These are phyloP conservation scores for Annulohypoxylon truncatum DNA, from an alignment of 2,329 filamentous ascomycete species.

Conservation along the genomic window DNA sequence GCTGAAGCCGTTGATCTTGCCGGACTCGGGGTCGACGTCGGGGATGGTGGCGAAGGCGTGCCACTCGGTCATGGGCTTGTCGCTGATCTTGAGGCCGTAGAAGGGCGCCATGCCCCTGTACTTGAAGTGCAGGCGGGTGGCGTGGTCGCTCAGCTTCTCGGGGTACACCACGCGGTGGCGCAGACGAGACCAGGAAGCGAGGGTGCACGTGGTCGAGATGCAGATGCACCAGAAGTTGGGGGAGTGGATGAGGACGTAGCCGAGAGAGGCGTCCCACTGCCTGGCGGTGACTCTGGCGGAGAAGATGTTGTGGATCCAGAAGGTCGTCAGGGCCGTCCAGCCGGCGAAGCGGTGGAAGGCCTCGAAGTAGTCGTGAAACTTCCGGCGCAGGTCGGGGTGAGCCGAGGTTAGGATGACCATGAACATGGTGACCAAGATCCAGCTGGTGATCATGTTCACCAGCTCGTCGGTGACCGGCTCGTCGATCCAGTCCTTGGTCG, in stretches of 20 bases:
- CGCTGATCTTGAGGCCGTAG: slow-evolving; percentile 70
- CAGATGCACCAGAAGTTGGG: slow-evolving; percentile 76
- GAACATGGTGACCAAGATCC: slow-evolving; percentile 64
- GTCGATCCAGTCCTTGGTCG: slow-evolving; percentile 45
- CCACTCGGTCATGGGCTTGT: slow-evolving; percentile 75
- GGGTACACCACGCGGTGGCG: slow-evolving; percentile 74
- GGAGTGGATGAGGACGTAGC: slow-evolving; percentile 53
- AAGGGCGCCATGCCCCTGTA: slow-evolving; percentile 69
- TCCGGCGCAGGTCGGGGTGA: slow-evolving; percentile 71
- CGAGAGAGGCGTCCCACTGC: slow-evolving; percentile 48
- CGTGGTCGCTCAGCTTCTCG: slow-evolving; percentile 78
- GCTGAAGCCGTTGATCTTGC: slow-evolving; percentile 68
- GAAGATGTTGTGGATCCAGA: slow-evolving; percentile 71
- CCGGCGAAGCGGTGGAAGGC: slow-evolving; percentile 77
- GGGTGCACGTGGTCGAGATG: slow-evolving; percentile 71
- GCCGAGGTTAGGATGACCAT: slow-evolving; percentile 70
- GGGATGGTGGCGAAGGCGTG: slow-evolving; percentile 83
- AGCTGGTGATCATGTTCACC: slow-evolving; percentile 52
- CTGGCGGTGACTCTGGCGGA: slow-evolving; percentile 61
- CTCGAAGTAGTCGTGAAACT: slow-evolving; percentile 77
- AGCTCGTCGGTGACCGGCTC: slow-evolving; percentile 37
- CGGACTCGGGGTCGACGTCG: slow-evolving; percentile 56
- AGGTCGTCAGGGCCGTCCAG: slow-evolving; percentile 67
- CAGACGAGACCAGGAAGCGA: slow-evolving; percentile 80
- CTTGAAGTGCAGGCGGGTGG: slow-evolving; percentile 76